Evolutionary conservation across 345 rosid genomes (phyloP).

Genomic region (Linum trigynum): DNA sequence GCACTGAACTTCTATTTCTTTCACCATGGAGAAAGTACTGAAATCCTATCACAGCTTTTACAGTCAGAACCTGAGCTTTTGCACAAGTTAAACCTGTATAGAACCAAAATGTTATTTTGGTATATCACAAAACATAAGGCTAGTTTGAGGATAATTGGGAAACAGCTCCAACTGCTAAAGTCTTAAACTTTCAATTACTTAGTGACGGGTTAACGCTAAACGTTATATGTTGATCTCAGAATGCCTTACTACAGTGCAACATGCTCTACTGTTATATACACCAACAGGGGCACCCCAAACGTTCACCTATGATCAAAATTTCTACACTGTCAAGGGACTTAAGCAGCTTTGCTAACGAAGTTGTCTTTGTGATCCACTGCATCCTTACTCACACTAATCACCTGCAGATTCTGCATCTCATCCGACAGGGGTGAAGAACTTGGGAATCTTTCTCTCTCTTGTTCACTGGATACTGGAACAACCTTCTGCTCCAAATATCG

Average conservation of each 20-base stretch:
- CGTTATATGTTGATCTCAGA: not conserved
- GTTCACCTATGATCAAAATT: not conserved
- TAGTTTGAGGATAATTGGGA: no score
- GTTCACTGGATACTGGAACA: not conserved
- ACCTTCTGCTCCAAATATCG: not conserved
- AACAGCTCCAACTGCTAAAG: not conserved
- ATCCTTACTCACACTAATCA: not conserved
- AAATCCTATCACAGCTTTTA: no score
- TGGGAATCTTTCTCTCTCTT: not conserved
- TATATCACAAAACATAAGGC: not conserved
- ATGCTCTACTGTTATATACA: not conserved
- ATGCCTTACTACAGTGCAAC: not conserved
- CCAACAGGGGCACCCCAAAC: not conserved
- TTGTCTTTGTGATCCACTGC: no score
- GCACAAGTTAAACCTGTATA: not conserved
- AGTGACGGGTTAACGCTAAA: not conserved
- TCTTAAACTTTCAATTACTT: not conserved
- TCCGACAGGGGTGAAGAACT: not conserved
- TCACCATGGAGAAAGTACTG: not conserved
- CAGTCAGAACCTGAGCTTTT: no score
- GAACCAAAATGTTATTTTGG: not conserved
- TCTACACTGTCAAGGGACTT: not conserved
- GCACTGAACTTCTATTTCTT: not conserved
- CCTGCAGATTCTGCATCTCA: not conserved
- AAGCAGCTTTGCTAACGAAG: not conserved